A percentile compares a stretch with the other conserved stretches of the same genome.
Conservation (phyloP, 1,284 basidiomycete species). For the Abortiporus biennis region DNA sequence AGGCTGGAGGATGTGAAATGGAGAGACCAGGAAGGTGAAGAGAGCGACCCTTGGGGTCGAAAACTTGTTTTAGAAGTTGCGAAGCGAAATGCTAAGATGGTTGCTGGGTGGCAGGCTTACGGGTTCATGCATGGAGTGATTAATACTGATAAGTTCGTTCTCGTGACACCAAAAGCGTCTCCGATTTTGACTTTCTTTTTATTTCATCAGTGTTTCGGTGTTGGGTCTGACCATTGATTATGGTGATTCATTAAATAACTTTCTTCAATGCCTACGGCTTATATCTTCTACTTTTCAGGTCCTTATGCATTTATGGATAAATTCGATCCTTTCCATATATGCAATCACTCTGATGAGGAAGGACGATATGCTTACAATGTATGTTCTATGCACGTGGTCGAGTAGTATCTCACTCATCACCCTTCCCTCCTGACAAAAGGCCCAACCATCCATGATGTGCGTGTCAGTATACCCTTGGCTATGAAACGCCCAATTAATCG, state of each 20-base stretch:
- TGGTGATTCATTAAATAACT: conserved; percentile 31
- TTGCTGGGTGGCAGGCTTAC: conserved; percentile 91
- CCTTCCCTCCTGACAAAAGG: conserved; percentile 15
- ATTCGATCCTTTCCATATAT: conserved; percentile 81
- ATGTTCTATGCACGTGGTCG: conserved; percentile 8
- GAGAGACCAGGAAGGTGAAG: conserved; percentile 17
- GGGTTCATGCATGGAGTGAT: conserved; percentile 95
- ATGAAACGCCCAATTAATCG: conserved; percentile 34
- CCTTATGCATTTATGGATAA: conserved; percentile 97
- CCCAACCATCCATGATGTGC: conserved; percentile 33
- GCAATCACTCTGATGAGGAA: conserved; percentile 87
- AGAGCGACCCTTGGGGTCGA: conserved; percentile 56
- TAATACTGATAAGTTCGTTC: conserved; percentile 85
- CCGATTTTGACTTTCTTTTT: neutral
- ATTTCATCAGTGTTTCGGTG: conserved; percentile 59
- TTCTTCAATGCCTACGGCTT: neutral
- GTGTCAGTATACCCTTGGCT: conserved; percentile 36
- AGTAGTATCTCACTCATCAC: conserved; percentile 11
- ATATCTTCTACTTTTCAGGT: conserved; percentile 33
- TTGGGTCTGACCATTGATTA: conserved; percentile 93
- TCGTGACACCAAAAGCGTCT: neutral
- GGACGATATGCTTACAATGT: conserved; percentile 88
- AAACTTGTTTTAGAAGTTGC: conserved; percentile 75
- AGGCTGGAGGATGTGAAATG: conserved; percentile 34
- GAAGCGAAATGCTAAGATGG: conserved; percentile 82